phyloP scores from a whole-genome alignment of 306 rosid species.

The Rosa persica region DNA sequence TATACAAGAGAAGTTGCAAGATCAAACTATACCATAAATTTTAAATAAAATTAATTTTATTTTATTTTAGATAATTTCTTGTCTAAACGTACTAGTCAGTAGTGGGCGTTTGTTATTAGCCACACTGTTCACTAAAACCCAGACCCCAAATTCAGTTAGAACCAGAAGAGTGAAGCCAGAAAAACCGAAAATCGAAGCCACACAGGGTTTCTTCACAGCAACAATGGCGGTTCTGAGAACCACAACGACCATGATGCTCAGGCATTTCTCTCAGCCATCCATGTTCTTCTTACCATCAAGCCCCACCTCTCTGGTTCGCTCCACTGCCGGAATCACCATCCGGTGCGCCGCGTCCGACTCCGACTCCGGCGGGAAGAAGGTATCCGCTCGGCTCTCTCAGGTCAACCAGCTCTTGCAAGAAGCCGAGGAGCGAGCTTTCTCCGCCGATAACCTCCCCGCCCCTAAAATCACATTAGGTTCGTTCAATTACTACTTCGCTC shows the following conservation, averaged over 20 bases:
- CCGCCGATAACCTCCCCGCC: conserved; percentile 50
- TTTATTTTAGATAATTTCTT: no score
- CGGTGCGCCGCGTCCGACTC: conserved; percentile 55
- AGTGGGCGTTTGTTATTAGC: background rate
- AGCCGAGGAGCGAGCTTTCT: conserved; percentile 73
- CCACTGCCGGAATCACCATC: conserved; percentile 28
- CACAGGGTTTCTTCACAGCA: background rate
- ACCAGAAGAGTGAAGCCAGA: background rate
- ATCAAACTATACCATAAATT: no score
- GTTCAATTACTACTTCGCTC: background rate
- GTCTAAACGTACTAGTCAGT: no score
- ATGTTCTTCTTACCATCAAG: conserved; percentile 25
- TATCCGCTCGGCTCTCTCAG: conserved; percentile 76
- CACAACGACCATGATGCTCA: conserved; percentile 38
- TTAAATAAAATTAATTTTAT: no score
- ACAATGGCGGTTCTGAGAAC: conserved; percentile 50
- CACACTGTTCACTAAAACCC: background rate
- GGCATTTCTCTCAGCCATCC: conserved; percentile 39
- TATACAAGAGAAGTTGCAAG: no score
- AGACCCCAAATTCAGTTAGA: background rate
- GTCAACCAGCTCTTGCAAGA: conserved; percentile 70
- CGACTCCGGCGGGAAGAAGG: conserved; percentile 45
- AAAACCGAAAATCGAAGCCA: background rate
- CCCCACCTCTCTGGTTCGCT: conserved; percentile 3
- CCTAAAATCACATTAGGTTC: conserved; percentile 79